These are phyloP conservation scores for Schwanniomyces etchellsii DNA, from an alignment of 1,139 yeast genomes.

Conservation along the genomic window DNA sequence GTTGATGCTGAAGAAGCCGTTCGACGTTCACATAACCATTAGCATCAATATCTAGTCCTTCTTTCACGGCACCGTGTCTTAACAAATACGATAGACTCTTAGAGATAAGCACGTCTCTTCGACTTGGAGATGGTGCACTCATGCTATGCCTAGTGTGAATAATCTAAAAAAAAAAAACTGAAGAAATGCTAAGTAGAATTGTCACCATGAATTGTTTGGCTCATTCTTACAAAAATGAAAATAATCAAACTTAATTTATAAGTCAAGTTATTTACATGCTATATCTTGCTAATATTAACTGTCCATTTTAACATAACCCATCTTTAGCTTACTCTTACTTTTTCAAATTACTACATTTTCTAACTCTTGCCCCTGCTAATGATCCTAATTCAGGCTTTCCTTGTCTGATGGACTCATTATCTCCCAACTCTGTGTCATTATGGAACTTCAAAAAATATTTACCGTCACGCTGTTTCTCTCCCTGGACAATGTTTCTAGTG, in stretches of 20 bases:
- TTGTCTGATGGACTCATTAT: constrained; percentile 56
- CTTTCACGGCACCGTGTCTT: constrained; percentile 80
- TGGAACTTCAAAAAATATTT: constrained; percentile 64
- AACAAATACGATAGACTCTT: constrained; percentile 70
- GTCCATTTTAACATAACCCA: too few species aligned
- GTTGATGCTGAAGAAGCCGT: constrained; percentile 50
- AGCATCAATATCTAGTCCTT: constrained; percentile 55
- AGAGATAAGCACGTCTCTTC: constrained; percentile 55
- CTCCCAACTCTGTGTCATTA: constrained; percentile 81
- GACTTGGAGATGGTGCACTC: constrained; percentile 14
- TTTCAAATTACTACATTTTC: constrained; percentile 1
- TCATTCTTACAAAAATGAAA: too few species aligned
- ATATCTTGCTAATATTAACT: too few species aligned
- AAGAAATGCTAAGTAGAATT: too few species aligned
- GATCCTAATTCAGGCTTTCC: constrained; percentile 29
- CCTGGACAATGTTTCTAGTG: constrained; percentile 79
- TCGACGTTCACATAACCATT: constrained; percentile 60
- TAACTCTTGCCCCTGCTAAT: constrained; percentile 1
- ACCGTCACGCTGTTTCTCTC: constrained; percentile 45
- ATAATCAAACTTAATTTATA: too few species aligned
- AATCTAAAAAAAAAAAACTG: not conserved
- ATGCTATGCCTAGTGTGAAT: too few species aligned
- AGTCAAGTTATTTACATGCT: too few species aligned
- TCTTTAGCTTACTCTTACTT: too few species aligned
- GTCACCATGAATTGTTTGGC: too few species aligned